Evolutionary conservation across 2,329 filamentous ascomycete species (phyloP).

Genomic region (Microsporum ferrugineum): DNA sequence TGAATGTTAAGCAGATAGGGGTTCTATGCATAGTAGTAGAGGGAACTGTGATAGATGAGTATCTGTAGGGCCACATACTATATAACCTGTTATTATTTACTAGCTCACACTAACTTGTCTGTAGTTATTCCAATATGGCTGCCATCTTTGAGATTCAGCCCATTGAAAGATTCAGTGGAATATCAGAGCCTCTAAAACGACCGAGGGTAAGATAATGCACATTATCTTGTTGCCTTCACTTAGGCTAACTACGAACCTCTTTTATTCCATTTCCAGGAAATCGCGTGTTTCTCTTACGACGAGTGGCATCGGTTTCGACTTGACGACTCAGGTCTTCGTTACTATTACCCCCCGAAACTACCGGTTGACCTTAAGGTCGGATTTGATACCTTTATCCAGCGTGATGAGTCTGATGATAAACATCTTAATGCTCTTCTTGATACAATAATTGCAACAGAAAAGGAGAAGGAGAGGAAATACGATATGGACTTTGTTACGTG

Average conservation of each 20-base stretch:
- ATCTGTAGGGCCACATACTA: neutral
- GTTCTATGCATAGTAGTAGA: neutral
- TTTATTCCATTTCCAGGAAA: conserved; percentile 49
- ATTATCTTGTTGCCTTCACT: neutral
- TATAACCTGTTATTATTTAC: neutral
- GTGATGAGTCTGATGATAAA: conserved; percentile 72
- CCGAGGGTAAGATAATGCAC: conserved; percentile 48
- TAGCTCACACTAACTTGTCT: neutral
- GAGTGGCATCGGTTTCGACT: conserved; percentile 64
- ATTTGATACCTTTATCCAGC: conserved; percentile 69
- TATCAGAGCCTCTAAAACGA: conserved; percentile 59
- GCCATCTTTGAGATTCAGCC: conserved; percentile 55
- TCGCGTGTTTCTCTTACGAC: conserved; percentile 89
- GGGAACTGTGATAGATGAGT: neutral
- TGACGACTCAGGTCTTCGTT: conserved; percentile 68
- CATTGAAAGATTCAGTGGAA: conserved; percentile 55
- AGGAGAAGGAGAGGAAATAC: conserved; percentile 52
- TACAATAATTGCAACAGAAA: conserved; percentile 63
- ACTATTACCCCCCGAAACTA: conserved; percentile 70
- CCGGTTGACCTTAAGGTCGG: conserved; percentile 66
- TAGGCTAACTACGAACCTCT: conserved; percentile 8
- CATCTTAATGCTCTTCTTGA: conserved; percentile 76
- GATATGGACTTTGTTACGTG: conserved; percentile 79
- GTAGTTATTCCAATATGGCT: neutral
- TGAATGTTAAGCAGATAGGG: neutral